Base-by-base conservation (phyloP, 768 basidiomycete genomes). In the Leccinum disarticulatum region DNA sequence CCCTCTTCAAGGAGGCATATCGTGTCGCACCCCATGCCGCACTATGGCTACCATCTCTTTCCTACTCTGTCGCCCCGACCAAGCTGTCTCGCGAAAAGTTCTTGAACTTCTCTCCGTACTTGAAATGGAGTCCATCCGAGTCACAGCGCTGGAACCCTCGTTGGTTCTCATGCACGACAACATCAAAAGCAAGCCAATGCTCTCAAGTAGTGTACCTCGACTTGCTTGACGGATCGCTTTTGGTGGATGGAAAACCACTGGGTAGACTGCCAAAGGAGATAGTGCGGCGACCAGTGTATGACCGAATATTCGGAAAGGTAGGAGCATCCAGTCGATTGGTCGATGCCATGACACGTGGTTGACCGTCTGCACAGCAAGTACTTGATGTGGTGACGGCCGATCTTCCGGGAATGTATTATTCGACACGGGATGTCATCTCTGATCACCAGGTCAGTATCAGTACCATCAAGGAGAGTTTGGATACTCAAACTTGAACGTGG, bases 231-330 rank as follows among this genome's bases (percentile, higher is more conserved):
- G 73, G 71, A 3, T 54, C 60, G 1, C 64, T 73, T 19, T 47
- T 69, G 13, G 61, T 70, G 2, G 55, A 74, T 4, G 73, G 66
- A 2, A 66, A 63, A n/a, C 60, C 66, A 0, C n/a, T 74, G 54
- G 68, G 67, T 0, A 59, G 62, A 27, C 59, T 74, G 3, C 72
- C 74, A 0, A 33, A 30, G 3, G 52, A 17, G 3, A 64, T 73
- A 41, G 51, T 54, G 33, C 52, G 36, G 4, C 71, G 65, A 49
- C 52, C 67, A 15, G 14, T 56, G 14, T 74, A 68, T 33, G 38
- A 25, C 15, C 2, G 48, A 0, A 43, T 75, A 4, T 69, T 74
- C 51, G 62, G 63, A 8, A 47, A 63, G 15, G 73, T 70, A 15
- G 15, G 65, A 49, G 4, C 49, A 1, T 3, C 7, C 8, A 17